Percentiles rank a stretch among this genome's conserved stretches.
Conservation (phyloP, 768 basidiomycete species). For the Lenzites betulinus region DNA sequence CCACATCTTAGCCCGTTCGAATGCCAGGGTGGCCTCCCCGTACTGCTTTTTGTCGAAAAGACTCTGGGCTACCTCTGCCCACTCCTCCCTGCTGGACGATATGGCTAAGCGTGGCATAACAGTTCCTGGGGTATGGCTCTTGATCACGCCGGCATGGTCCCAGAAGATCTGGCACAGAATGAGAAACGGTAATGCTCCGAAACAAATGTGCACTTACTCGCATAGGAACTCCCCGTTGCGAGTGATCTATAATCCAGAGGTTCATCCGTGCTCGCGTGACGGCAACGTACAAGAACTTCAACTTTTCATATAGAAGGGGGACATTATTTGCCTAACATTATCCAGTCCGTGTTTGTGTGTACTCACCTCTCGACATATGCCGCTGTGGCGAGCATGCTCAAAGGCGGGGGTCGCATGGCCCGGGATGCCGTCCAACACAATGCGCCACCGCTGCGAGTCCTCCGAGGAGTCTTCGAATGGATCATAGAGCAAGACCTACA, state of each 20-base stretch:
- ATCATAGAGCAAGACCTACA: conserved; percentile 70
- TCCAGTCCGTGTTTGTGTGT: too few relatives aligned
- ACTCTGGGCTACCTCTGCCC: conserved; percentile 33
- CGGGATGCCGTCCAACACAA: conserved; percentile 49
- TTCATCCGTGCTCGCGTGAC: conserved; percentile 70
- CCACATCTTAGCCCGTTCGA: not conserved
- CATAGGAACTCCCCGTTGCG: conserved; percentile 58
- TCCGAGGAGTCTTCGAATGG: conserved; percentile 69
- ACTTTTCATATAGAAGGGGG: too few relatives aligned
- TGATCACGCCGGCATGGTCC: conserved; percentile 42
- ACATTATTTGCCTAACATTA: too few relatives aligned
- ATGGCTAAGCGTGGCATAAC: conserved; percentile 46
- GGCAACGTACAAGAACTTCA: conserved; percentile 72
- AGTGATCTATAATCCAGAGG: conserved; percentile 71
- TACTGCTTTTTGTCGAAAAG: not conserved
- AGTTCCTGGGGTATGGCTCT: conserved; percentile 43
- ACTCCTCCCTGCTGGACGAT: conserved; percentile 43
- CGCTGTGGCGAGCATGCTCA: conserved; percentile 31
- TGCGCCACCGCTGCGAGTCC: conserved; percentile 57
- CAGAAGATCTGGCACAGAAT: conserved; percentile 42
- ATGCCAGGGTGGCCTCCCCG: not conserved
- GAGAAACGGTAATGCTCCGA: not conserved
- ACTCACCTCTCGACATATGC: not conserved
- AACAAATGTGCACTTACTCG: too few relatives aligned
- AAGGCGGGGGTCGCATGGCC: conserved; percentile 45